Evolutionary conservation across 768 basidiomycete species (phyloP).

Genomic region (Suillus paluster): DNA sequence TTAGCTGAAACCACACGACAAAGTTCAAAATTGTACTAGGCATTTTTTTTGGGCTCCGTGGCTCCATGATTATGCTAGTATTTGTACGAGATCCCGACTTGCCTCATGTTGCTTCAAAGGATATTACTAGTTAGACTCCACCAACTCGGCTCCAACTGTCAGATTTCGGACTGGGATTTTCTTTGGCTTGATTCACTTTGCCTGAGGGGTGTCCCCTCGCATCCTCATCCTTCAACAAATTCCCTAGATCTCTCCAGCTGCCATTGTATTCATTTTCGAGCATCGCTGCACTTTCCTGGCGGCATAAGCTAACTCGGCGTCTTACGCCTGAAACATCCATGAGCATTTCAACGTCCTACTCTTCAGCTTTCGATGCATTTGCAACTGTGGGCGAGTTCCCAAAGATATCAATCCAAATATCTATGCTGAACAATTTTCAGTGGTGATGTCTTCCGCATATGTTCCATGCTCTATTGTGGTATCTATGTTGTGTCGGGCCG

Average conservation of each 20-base stretch:
- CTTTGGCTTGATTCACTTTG: neutral
- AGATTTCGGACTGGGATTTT: neutral
- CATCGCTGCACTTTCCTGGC: neutral
- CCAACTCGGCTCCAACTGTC: constrained; percentile 2
- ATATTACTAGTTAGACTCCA: neutral
- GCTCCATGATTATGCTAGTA: neutral
- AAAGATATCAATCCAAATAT: neutral
- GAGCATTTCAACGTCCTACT: neutral
- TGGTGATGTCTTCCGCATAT: neutral
- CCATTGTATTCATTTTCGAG: too few species aligned
- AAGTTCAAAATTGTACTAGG: neutral
- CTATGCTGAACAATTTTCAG: neutral
- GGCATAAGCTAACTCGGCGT: too few species aligned
- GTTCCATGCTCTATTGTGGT: neutral
- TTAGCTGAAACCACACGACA: neutral
- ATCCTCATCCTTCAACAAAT: neutral
- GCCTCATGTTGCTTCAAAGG: neutral
- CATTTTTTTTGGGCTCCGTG: constrained; percentile 5
- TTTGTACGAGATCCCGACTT: constrained; percentile 9
- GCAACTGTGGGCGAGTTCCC: neutral
- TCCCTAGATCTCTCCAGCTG: neutral
- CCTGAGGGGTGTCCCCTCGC: neutral
- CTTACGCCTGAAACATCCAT: neutral
- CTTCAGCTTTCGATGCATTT: neutral
- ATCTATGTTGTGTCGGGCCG: neutral